Base-by-base conservation (phyloP, 306 rosid species). In the Vigna mungo region DNA sequence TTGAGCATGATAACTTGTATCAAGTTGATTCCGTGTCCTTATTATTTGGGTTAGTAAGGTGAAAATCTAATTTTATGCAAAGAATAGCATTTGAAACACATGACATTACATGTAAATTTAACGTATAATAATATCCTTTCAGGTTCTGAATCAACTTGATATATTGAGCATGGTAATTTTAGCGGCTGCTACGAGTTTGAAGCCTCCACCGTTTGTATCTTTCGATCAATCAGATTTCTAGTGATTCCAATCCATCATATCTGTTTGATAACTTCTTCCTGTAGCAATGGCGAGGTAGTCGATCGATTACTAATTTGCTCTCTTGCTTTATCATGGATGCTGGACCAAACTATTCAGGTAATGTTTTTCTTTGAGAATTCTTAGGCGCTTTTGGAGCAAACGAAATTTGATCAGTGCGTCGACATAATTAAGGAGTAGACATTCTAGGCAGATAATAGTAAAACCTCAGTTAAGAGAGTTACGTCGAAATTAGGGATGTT, bases 401-500 rank as follows among this genome's bases (percentile, higher is more conserved):
- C 34, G 13, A 15, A 61, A 61, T 61, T 39, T 39, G 44, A 39
- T 1, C 6, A 8, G 44, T 39, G 43, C 9, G 9, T 37, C 1
- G 43, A 37, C 43, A 6, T 36, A 37, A 5, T 36, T 36, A 37
- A 37, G 43, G 9, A 6, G 5, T 4, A 34, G 30, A 27, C 30
- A 27, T 27, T 3, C 23, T 21, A 21, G 23, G 23, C 23, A 21
- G 23, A 21, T 21, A 21, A 1, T 21, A 21, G 23, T 21, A 21
- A 21, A 21, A 27, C 5, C 5, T 32, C 36, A 32, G 36, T 0
- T 3, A 32, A 32, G 36, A 32, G 36, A 64, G 20, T 27, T 49
- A 51, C 12, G 4, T 51, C 48, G 48, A 51, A 70, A 69, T 69
- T 27, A 17, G 62, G 60, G 62, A 51, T 51, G 9, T 37, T 70